Evolutionary conservation across 768 basidiomycete species (phyloP).

Genomic region (Hysterangium stoloniferum): DNA sequence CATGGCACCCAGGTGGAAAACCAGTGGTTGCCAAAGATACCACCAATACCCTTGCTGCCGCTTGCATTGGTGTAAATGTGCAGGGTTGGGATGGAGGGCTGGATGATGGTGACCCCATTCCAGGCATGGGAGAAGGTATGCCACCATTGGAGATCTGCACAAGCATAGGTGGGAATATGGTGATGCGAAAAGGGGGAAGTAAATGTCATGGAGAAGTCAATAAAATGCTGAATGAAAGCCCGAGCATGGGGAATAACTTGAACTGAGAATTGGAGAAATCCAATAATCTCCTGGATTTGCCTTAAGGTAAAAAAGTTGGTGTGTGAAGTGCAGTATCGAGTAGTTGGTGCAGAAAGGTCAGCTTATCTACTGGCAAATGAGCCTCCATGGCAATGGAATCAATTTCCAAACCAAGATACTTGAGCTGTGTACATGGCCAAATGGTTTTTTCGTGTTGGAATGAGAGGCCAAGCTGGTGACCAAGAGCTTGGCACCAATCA

Average conservation of each 20-base stretch:
- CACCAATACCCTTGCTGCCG: slow-evolving; percentile 23
- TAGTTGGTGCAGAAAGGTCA: slow-evolving; percentile 14
- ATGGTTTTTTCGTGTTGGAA: slow-evolving; percentile 25
- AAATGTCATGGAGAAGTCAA: slow-evolving; percentile 25
- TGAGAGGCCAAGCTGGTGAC: slow-evolving; percentile 22
- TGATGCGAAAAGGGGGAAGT: slow-evolving; percentile 15
- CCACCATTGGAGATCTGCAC: slow-evolving; percentile 29
- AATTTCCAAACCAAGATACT: slow-evolving; percentile 18
- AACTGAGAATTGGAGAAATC: slow-evolving; percentile 28
- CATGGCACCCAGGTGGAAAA: slow-evolving; percentile 22
- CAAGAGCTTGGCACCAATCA: slow-evolving; percentile 26
- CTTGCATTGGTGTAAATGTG: slow-evolving; percentile 28
- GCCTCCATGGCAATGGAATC: slow-evolving; percentile 26
- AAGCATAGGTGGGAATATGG: slow-evolving; percentile 19
- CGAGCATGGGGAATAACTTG: slow-evolving; percentile 28
- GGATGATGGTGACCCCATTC: slow-evolving; percentile 23
- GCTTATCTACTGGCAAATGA: slow-evolving; percentile 25
- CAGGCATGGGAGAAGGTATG: slow-evolving; percentile 18
- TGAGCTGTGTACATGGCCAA: slow-evolving; percentile 13
- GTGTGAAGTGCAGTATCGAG: slow-evolving; percentile 20
- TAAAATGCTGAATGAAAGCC: slow-evolving; percentile 23
- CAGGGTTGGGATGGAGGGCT: slow-evolving; percentile 7
- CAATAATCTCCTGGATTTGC: slow-evolving; percentile 26
- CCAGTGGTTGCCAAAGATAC: slow-evolving; percentile 19
- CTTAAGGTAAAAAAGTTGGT: too few species aligned